Evolutionary conservation across 768 basidiomycete genomes (phyloP).

Genomic region (Rhizopogon rudus): DNA sequence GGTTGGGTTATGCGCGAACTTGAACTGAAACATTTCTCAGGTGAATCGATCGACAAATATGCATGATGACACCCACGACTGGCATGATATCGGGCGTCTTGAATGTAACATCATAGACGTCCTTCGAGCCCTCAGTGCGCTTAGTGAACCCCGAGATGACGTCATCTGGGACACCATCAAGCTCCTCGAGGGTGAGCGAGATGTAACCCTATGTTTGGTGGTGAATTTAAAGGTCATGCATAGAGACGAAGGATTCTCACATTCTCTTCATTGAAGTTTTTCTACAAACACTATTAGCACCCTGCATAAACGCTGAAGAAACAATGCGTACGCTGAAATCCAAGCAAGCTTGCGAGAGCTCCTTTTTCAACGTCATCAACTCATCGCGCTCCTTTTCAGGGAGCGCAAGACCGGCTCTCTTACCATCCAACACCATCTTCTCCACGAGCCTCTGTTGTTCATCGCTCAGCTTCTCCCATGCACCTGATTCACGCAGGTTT

Average conservation of each 20-base stretch:
- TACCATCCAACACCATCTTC: slow-evolving; percentile 76
- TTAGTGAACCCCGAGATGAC: slow-evolving; percentile 76
- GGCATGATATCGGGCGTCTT: slow-evolving; percentile 84
- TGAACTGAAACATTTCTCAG: slow-evolving; percentile 45
- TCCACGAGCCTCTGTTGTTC: slow-evolving; percentile 80
- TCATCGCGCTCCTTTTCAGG: slow-evolving; percentile 56
- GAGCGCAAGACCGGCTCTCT: slow-evolving; percentile 71
- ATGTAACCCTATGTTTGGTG: slow-evolving; percentile 43
- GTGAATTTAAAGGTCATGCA: neutral
- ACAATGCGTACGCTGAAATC: slow-evolving; percentile 64
- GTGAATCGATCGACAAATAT: neutral
- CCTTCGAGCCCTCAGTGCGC: slow-evolving; percentile 51
- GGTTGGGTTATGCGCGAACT: slow-evolving; percentile 66
- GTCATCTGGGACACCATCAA: slow-evolving; percentile 76
- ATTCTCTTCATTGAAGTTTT: slow-evolving; percentile 89
- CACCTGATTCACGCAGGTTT: slow-evolving; percentile 58
- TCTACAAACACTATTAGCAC: slow-evolving; percentile 33
- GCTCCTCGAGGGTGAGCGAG: slow-evolving; percentile 64
- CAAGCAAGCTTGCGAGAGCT: slow-evolving; percentile 69
- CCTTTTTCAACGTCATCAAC: slow-evolving; percentile 64
- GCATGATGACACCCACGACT: slow-evolving; percentile 40
- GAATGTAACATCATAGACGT: slow-evolving; percentile 69
- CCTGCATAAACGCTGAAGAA: neutral
- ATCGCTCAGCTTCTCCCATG: slow-evolving; percentile 53
- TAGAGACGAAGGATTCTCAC: slow-evolving; percentile 29